A percentile compares a stretch with the other conserved stretches of the same genome.
Conservation (phyloP, 1,284 basidiomycete species). For the Ceraceosorus guamensis region DNA sequence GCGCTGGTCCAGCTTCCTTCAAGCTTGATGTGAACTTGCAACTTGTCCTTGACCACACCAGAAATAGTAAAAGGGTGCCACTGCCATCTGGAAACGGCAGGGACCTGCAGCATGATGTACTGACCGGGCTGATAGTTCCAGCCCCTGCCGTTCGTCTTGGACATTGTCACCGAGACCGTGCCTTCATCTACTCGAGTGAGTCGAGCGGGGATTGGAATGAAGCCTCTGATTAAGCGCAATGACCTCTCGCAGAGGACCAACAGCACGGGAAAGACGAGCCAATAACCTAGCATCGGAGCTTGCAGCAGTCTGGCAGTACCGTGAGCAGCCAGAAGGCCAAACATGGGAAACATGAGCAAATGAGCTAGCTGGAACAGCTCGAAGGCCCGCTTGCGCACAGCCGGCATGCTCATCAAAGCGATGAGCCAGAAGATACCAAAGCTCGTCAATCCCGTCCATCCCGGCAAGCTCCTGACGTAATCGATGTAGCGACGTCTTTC, state of each 20-base stretch:
- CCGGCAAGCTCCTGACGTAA: constrained; percentile 2
- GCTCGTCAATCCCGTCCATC: constrained; percentile 3
- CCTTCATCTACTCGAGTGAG: background rate
- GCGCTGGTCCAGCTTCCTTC: constrained; percentile 10
- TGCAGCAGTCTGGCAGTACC: constrained; percentile 9
- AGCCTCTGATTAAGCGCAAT: background rate
- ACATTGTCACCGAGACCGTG: constrained; percentile 5
- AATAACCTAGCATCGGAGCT: constrained; percentile 7
- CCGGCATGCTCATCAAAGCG: constrained; percentile 1
- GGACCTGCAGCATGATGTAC: constrained; percentile 10
- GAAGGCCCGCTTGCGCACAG: constrained; percentile 1
- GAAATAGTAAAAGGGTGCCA: constrained; percentile 15
- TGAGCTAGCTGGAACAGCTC: constrained; percentile 11
- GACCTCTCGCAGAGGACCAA: constrained; percentile 7
- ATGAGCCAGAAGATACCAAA: constrained; percentile 8
- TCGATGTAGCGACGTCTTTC: background rate
- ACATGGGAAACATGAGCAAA: constrained; percentile 14
- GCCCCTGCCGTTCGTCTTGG: constrained; percentile 1
- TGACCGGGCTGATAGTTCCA: constrained; percentile 11
- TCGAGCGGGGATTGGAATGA: constrained; percentile 1
- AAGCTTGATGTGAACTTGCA: constrained; percentile 12
- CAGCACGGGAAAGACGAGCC: constrained; percentile 6
- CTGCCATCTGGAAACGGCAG: constrained; percentile 5
- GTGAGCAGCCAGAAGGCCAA: constrained; percentile 9
- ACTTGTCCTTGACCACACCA: constrained; percentile 2